Conservation (phyloP, 805 yeast species). For the Zygotorulaspora florentina region DNA sequence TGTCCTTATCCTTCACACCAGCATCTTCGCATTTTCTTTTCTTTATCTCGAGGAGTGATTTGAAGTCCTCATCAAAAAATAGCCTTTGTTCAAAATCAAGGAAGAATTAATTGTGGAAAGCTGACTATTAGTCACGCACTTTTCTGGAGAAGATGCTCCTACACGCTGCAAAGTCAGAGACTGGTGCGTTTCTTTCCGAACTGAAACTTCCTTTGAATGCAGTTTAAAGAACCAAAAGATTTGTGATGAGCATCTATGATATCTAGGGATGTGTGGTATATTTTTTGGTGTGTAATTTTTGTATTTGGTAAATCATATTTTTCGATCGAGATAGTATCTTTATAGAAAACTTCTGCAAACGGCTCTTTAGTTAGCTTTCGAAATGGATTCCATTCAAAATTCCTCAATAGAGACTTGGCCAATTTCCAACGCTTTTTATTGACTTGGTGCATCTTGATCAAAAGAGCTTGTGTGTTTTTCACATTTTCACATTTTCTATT, state of each 20-base stretch:
- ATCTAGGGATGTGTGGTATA: conserved; percentile 10
- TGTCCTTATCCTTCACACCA: not conserved
- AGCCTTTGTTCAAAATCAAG: conserved; percentile 23
- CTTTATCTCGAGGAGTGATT: conserved; percentile 11
- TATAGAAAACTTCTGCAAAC: not conserved
- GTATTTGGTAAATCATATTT: not conserved
- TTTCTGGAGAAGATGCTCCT: not conserved
- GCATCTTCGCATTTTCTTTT: conserved; percentile 6
- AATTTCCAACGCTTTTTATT: conserved; percentile 17
- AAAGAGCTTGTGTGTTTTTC: not conserved
- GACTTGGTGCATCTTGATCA: not conserved
- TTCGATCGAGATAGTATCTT: not conserved
- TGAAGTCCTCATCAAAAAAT: conserved; percentile 22
- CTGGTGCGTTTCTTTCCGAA: not conserved
- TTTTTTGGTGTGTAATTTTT: conserved; percentile 2
- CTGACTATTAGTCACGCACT: not conserved
- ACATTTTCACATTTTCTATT: not conserved
- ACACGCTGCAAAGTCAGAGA: not conserved
- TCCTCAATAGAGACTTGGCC: conserved; percentile 10
- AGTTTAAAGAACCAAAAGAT: conserved; percentile 9
- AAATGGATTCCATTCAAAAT: conserved; percentile 25
- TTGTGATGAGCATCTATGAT: conserved; percentile 13
- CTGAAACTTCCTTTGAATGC: not conserved
- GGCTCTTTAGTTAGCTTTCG: not conserved
- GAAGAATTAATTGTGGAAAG: conserved; percentile 13